Percentiles rank a stretch among this genome's conserved stretches.
Conservation (phyloP, 2,329 filamentous ascomycete species). For the Magnaporthiopsis poae region DNA sequence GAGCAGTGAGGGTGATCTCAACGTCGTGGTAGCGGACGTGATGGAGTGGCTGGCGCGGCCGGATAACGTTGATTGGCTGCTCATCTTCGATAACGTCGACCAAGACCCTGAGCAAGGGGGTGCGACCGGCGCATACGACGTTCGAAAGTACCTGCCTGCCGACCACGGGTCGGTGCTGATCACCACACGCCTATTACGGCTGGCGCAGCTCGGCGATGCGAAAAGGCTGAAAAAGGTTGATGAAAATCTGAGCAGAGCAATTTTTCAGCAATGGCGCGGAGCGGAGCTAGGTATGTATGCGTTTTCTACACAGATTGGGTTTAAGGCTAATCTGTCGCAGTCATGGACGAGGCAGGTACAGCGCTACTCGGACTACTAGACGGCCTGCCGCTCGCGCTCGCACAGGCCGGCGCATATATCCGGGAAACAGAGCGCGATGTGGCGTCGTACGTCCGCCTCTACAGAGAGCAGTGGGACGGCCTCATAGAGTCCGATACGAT, state of each 20-base stretch:
- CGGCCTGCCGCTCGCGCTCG: slow-evolving; percentile 20
- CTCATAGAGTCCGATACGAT: slow-evolving; percentile 10
- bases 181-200: slow-evolving; percentile 18
- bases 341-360: slow-evolving; percentile 12
- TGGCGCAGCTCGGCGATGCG: slow-evolving; percentile 16
- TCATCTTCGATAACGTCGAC: slow-evolving; percentile 27
- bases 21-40: slow-evolving; percentile 16
- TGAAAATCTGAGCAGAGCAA: slow-evolving; percentile 16
- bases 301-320: slow-evolving; percentile 3
- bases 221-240: slow-evolving; percentile 16
- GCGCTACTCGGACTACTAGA: slow-evolving; percentile 18
- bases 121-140: slow-evolving; percentile 16
- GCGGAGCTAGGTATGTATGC: slow-evolving; percentile 15
- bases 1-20: slow-evolving; percentile 13
- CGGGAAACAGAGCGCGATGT: slow-evolving; percentile 11
- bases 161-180: slow-evolving; percentile 21
- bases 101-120: slow-evolving; percentile 14
- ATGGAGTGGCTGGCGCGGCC: slow-evolving; percentile 19
- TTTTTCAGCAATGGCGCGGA: slow-evolving; percentile 19
- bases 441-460: slow-evolving; percentile 12
- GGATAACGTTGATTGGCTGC: slow-evolving; percentile 22
- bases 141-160: slow-evolving; percentile 15
- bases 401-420: slow-evolving; percentile 18
- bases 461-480: slow-evolving; percentile 12
- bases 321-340: slow-evolving; percentile 10